Conservation (phyloP, 2,329 filamentous ascomycete species). For the Pseudofabraea citricarpa region DNA sequence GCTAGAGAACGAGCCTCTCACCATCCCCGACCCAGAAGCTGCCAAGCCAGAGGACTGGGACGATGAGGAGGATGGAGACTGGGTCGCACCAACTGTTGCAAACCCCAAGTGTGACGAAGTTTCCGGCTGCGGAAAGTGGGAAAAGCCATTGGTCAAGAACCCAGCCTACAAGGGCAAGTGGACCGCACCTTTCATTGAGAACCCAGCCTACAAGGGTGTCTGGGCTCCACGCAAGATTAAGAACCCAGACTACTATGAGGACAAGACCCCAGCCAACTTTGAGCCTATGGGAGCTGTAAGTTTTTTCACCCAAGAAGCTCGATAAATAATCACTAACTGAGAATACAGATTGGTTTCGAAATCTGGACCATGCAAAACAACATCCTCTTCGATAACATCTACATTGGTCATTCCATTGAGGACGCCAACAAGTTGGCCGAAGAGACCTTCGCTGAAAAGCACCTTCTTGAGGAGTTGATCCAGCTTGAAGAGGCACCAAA, state of each 20-base stretch:
- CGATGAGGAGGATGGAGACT: conserved; percentile 99
- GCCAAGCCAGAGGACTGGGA: conserved; percentile 99
- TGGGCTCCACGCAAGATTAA: conserved; percentile 95
- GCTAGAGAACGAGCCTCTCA: conserved; percentile 83
- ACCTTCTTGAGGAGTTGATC: conserved; percentile 72
- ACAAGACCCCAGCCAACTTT: conserved; percentile 93
- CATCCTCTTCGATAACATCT: conserved; percentile 99
- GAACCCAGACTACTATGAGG: conserved; percentile 95
- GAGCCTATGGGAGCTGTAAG: conserved; percentile 96
- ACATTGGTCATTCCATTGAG: conserved; percentile 94
- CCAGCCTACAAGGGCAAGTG: conserved; percentile 99
- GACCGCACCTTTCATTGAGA: conserved; percentile 88
- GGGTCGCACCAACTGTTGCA: conserved; percentile 81
- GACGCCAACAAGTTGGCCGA: conserved; percentile 86
- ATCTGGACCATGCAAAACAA: conserved; percentile 99
- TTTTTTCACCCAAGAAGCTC: no score
- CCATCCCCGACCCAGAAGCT: conserved; percentile 86
- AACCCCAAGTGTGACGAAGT: conserved; percentile 95
- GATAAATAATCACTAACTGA: no score
- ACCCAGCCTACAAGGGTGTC: conserved; percentile 94
- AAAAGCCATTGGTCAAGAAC: conserved; percentile 87
- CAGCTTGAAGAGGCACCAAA: conserved; percentile 80
- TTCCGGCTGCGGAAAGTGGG: conserved; percentile 92
- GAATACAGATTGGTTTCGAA: conserved; percentile 87
- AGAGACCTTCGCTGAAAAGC: conserved; percentile 89